Percentiles rank a stretch among this genome's conserved stretches.
Conservation (phyloP, 1,284 basidiomycete species). For the Megacollybia platyphylla region DNA sequence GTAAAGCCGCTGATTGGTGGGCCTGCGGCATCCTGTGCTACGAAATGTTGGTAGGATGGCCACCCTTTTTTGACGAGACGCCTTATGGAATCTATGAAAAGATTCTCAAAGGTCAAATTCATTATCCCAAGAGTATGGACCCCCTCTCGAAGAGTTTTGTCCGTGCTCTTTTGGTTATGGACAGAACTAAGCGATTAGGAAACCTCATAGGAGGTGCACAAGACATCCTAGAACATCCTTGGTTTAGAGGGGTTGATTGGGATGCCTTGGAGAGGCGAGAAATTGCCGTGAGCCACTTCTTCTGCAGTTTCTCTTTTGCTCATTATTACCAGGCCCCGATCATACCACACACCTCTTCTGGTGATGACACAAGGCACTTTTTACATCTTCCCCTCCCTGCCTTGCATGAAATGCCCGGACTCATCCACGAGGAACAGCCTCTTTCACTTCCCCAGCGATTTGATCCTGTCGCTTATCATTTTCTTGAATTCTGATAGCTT, state of each 20-base stretch:
- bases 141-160: constrained; percentile 63
- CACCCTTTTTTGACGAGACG: constrained; percentile 89
- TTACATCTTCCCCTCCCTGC: constrained; percentile 64
- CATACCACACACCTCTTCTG: constrained; percentile 63
- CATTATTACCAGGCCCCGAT: constrained; percentile 56
- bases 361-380: constrained; percentile 75
- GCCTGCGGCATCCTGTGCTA: constrained; percentile 94
- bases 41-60: constrained; percentile 93
- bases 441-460: constrained; percentile 45
- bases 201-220: constrained; percentile 92
- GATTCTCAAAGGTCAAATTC: constrained; percentile 82
- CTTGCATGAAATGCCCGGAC: constrained; percentile 66
- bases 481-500: constrained; percentile 51
- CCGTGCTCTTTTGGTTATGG: constrained; percentile 86
- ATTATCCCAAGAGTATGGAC: constrained; percentile 88
- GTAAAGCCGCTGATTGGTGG: constrained; percentile 99
- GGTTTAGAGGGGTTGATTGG: constrained; percentile 92
- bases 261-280: constrained; percentile 69
- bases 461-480: constrained; percentile 54
- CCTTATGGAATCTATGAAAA: constrained; percentile 95
- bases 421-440: constrained; percentile 46
- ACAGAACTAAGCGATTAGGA: constrained; percentile 84
- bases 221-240: constrained; percentile 88
- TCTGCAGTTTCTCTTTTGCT: constrained; percentile 2
- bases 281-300: constrained; percentile 42